Base-by-base conservation (phyloP, 2,329 filamentous ascomycete genomes). In the Talaromyces sp. region DNA sequence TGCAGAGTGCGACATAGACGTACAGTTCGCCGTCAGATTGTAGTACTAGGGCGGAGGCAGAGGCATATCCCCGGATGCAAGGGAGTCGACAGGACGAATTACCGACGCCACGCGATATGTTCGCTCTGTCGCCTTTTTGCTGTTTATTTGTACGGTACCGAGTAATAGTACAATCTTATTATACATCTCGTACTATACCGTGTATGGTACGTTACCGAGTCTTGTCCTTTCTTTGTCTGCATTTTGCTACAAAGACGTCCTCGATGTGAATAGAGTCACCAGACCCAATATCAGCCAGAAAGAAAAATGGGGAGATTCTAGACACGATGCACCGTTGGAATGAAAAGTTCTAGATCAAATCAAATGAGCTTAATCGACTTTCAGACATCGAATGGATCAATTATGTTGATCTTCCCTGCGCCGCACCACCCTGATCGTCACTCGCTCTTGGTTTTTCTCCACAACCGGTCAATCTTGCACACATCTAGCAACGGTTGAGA, bases 21-120 rank as follows among this genome's bases (percentile, higher is more conserved):
- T 59, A 59, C 25, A 27, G 56, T 58, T 38, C 34, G 27, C 29
- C n/a, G 27, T 54, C 51, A 36, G 29, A 56, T 56, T 56, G 53
- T 38, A 56, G 19, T 27, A 13, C 29, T 31, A 27, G 38, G 36
- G 56, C 56, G 36, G 56, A 59, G 56, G 56, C 22, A 36, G 56
- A 63, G 38, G 53, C 49, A 58, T 36, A 63, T 63, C 51, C 61
- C 61, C 36, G 51, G 36, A 63, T n/a, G 61, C 61, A 63, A 63
- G 61, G 56, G 61, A 54, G 47, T 43, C 31, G 47, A 43, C 49
- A 53, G 49, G 13, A 25, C 51, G 22, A 62, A 62, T 40, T 38
- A 62, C 58, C 60, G 47, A 38, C 45, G 45, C 61, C 61, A 63
- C 61, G 61, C 61, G 61, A 63, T 40, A 27, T 45, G 56, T 59